Evolutionary conservation across 2,329 filamentous ascomycete genomes (phyloP).

Genomic region (Fusarium sp.): DNA sequence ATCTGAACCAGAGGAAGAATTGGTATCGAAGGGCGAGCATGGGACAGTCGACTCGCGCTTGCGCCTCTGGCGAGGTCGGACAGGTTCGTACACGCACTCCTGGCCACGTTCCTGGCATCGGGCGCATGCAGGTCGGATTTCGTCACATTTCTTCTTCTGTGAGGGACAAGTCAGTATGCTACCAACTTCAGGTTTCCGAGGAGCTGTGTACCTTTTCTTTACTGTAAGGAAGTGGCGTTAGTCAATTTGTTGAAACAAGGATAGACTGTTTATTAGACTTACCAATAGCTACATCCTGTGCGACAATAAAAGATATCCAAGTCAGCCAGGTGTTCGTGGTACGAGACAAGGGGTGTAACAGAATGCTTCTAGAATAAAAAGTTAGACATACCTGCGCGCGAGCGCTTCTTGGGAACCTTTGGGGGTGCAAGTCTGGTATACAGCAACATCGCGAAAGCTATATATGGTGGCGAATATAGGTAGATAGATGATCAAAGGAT

Average conservation of each 20-base stretch:
- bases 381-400: constrained; percentile 54
- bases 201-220: constrained; percentile 60
- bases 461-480: constrained; percentile 36
- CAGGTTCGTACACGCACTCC: constrained; percentile 62
- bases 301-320: constrained; percentile 10
- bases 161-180: constrained; percentile 11
- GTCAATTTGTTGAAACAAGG: constrained; percentile 4
- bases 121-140: constrained; percentile 61
- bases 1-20: constrained; percentile 37
- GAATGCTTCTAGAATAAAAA: constrained; percentile 12
- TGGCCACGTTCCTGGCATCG: constrained; percentile 62
- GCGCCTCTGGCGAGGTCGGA: constrained; percentile 55
- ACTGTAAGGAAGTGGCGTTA: constrained; percentile 48
- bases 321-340: constrained; percentile 16
- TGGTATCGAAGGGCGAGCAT: constrained; percentile 33
- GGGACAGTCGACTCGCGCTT: constrained; percentile 45
- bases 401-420: constrained; percentile 69
- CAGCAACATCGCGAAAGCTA: constrained; percentile 60
- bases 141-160: constrained; percentile 70
- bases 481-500: constrained; percentile 39
- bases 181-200: neutral
- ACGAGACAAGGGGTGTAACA: constrained; percentile 11
- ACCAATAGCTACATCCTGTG: constrained; percentile 65
- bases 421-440: constrained; percentile 68
- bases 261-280: constrained; percentile 41